These are phyloP conservation scores for Abortiporus biennis DNA, from an alignment of 1,284 basidiomycete species.

Conservation along the genomic window DNA sequence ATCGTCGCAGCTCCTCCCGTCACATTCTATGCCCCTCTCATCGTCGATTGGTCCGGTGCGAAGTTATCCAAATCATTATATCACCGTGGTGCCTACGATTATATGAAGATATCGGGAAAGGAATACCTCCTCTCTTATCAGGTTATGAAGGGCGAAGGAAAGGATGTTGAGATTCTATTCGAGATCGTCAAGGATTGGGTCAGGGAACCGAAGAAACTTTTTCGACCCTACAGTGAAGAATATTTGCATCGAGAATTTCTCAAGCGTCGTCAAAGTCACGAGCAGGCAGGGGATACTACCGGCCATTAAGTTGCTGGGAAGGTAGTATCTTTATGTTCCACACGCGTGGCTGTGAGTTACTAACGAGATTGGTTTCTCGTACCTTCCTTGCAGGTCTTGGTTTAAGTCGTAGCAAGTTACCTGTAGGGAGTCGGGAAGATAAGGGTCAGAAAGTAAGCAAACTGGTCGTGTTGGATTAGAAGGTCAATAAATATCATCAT, in stretches of 20 bases:
- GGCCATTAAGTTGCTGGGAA: no score
- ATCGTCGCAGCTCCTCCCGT: not conserved
- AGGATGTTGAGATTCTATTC: constrained; percentile 15
- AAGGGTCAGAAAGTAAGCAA: no score
- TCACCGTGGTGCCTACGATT: constrained; percentile 18
- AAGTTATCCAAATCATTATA: not conserved
- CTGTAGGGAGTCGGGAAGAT: no score
- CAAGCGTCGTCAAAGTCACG: no score
- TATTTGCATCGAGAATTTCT: constrained; percentile 17
- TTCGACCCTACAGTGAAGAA: constrained; percentile 15
- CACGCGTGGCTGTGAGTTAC: no score
- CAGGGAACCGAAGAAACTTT: constrained; percentile 8
- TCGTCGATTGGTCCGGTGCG: not conserved
- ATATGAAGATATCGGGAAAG: constrained; percentile 16
- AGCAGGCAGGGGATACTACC: no score
- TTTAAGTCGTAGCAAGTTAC: no score
- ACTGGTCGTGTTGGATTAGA: no score
- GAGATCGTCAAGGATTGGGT: constrained; percentile 11
- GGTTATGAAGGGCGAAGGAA: constrained; percentile 17
- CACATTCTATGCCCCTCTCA: not conserved
- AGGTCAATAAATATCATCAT: no score
- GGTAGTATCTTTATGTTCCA: no score
- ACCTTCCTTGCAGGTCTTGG: no score
- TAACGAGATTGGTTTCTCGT: no score
- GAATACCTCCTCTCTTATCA: constrained; percentile 20